These are phyloP conservation scores for Aphanomyces euteiches DNA, from an alignment of 352 stramenopile species.

Conservation along the genomic window DNA sequence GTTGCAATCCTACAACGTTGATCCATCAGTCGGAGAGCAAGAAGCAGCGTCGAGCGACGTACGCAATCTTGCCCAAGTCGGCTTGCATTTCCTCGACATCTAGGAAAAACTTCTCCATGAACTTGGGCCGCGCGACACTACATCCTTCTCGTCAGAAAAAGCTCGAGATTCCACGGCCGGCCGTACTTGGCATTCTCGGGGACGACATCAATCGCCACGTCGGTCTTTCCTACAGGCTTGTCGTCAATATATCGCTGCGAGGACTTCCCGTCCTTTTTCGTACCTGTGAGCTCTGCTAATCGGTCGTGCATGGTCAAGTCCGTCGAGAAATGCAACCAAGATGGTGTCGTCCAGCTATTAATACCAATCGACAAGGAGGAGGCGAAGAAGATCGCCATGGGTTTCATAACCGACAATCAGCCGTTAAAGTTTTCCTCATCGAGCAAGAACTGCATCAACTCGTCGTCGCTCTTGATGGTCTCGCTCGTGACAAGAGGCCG, in stretches of 20 bases:
- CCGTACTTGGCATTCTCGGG: too few species aligned
- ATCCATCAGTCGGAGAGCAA: background rate
- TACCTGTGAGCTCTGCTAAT: slow-evolving; percentile 69
- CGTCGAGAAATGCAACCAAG: background rate
- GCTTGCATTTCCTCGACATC: slow-evolving; percentile 94
- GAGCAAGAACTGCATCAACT: slow-evolving; percentile 32
- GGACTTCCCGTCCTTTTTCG: background rate
- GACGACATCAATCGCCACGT: slow-evolving; percentile 58
- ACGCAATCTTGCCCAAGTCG: slow-evolving; percentile 88
- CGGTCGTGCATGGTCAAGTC: slow-evolving; percentile 54
- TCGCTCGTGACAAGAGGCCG: background rate
- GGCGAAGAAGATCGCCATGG: background rate
- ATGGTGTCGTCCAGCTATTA: background rate
- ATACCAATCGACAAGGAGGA: background rate
- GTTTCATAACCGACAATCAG: background rate
- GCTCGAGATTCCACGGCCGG: background rate
- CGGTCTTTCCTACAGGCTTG: slow-evolving; percentile 28
- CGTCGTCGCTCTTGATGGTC: slow-evolving; percentile 27
- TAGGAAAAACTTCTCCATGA: slow-evolving; percentile 95
- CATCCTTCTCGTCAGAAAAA: background rate
- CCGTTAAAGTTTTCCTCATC: slow-evolving; percentile 30
- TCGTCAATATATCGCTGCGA: background rate
- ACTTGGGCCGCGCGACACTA: slow-evolving; percentile 56
- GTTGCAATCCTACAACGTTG: slow-evolving; percentile 60
- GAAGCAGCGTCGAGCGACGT: background rate